Evolutionary conservation across 805 yeast species (phyloP), one percentile per base, ranked within the genome.

Genomic region (Debaryomyces castellii): DNA sequence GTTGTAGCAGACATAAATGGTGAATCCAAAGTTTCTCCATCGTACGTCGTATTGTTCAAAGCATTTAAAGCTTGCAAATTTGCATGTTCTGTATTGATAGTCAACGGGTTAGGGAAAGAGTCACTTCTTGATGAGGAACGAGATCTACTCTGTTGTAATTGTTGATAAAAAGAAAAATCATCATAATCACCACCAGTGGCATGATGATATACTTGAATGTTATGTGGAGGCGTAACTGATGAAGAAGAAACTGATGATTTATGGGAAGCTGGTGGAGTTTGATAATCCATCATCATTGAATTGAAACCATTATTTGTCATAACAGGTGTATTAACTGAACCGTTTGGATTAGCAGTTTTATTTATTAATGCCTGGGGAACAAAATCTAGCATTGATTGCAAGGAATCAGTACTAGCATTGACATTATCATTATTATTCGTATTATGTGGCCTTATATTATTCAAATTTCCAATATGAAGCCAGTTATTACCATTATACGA

Each of bases 381-480:
- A 46, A 54, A 72, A 55, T 72, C 76, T 47, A 67, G 74, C 60
- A 70, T 66, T 46, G 73, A 71, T 52, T 69, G 76, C 50, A 72
- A 63, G 8, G 74, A 69, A 50, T 72, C 76, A 1, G 75, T 60
- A 42, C 72, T 66, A 18, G 49, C 55, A 39, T 58, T 61, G 18
- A 53, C 44, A 25, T 59, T 59, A 8, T 59, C 63, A 37, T 58
- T 50, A 11, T 20, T 35, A 21, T 41, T 45, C 7, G 41, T 40
- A 35, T 46, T 45, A 16, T 50, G 46, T n/a, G 64, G 57, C 45
- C 70, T 63, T 11, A 64, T 59, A 43, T 59, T 64, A 49, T 59
- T 62, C 46, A 71, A 59, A 51, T 71, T 72, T 4, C 77, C 77
- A 33, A 72, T 69, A 55, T 72, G 77, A 38, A 71, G 59, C 77